Evolutionary conservation across 2,329 filamentous ascomycete species (phyloP).

Genomic region (Nothopassalora personata): DNA sequence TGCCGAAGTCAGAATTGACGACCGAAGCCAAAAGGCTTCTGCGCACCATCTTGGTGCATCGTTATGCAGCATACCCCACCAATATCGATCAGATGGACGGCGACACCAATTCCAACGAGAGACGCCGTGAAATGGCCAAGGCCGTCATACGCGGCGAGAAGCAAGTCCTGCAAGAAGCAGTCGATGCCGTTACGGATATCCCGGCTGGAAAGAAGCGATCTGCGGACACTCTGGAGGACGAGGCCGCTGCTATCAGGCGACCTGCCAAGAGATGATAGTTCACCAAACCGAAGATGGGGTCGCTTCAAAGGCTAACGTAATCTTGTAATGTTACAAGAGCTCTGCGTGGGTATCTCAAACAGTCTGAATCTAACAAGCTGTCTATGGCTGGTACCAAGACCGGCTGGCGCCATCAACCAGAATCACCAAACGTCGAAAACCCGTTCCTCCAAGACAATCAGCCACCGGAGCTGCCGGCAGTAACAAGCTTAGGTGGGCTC

Average conservation of each 20-base stretch:
- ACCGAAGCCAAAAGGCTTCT: constrained; percentile 38
- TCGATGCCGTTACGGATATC: constrained; percentile 15
- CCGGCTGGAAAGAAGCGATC: constrained; percentile 20
- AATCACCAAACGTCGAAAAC: constrained; percentile 3
- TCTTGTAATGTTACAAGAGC: constrained; percentile 4
- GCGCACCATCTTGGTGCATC: constrained; percentile 34
- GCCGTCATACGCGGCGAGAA: constrained; percentile 69
- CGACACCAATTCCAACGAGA: constrained; percentile 33
- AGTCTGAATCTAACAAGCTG: constrained; percentile 17
- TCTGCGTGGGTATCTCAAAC: constrained; percentile 23
- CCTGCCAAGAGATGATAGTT: constrained; percentile 16
- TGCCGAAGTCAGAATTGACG: constrained; percentile 37
- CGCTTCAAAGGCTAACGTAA: not conserved
- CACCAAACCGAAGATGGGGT: not conserved
- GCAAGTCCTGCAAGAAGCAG: constrained; percentile 55
- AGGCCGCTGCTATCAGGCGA: constrained; percentile 17
- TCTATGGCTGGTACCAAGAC: constrained; percentile 3
- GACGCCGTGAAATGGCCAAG: constrained; percentile 52
- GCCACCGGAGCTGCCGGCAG: constrained; percentile 4
- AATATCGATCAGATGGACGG: constrained; percentile 36
- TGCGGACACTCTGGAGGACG: constrained; percentile 21
- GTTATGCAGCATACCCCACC: constrained; percentile 48
- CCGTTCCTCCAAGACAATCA: not conserved
- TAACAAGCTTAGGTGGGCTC: constrained; percentile 3
- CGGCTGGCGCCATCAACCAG: not conserved